These are phyloP conservation scores for Brassica rapa DNA, from an alignment of 345 rosid genomes.

Conservation along the genomic window DNA sequence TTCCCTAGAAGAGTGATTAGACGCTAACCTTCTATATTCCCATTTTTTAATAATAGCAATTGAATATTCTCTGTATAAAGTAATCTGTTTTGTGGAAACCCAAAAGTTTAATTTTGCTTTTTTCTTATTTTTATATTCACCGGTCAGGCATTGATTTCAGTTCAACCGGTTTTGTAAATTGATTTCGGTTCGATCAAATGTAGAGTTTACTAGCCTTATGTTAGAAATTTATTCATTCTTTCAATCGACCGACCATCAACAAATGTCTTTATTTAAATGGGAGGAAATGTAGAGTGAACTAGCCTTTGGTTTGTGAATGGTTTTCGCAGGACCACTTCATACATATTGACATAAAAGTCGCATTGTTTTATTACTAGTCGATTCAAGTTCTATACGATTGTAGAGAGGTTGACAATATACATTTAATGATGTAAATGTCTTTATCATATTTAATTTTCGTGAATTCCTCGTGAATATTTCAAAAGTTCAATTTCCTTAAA, in stretches of 20 bases:
- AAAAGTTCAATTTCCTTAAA: not conserved
- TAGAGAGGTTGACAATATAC: conserved; percentile 28
- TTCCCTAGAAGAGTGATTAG: conserved; percentile 34
- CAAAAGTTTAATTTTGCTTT: not conserved
- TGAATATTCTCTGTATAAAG: conserved; percentile 18
- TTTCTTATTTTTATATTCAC: not conserved
- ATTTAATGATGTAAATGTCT: conserved; percentile 3
- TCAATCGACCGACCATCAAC: not conserved
- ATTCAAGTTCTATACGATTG: conserved; percentile 4
- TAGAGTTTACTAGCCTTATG: not conserved
- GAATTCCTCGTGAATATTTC: conserved; percentile 8
- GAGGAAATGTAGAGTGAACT: too few species aligned
- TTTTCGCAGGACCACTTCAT: conserved; percentile 3
- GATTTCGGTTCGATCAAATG: not conserved
- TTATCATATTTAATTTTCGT: conserved; percentile 4
- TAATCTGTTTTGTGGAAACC: not conserved
- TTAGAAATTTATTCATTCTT: not conserved
- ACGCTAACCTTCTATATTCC: conserved; percentile 27
- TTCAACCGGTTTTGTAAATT: not conserved
- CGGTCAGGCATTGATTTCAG: not conserved
- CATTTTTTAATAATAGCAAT: conserved; percentile 6
- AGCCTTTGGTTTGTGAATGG: conserved; percentile 8
- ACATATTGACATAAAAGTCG: conserved; percentile 15
- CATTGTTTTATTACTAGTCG: conserved; percentile 25
- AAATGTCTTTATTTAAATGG: not conserved